A percentile compares a stretch with the other conserved stretches of the same genome.
phyloP scores from a whole-genome alignment of 140 eudicot species.

The Eryngium alpinum region DNA sequence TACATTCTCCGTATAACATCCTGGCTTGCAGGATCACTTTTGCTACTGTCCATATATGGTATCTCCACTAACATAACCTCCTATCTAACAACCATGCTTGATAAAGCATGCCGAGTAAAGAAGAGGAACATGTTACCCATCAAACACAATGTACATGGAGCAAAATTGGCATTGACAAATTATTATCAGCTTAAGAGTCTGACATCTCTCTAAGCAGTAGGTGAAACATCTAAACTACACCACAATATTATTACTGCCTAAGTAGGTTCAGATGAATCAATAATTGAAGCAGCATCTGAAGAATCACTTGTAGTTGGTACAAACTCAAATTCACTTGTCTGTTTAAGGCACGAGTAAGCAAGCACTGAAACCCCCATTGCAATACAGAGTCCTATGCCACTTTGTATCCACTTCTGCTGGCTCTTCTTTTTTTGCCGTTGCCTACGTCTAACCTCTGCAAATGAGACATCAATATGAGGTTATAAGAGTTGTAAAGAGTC shows the following conservation, averaged over 20 bases:
- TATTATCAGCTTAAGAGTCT: background rate
- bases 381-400: slow-evolving; percentile 52
- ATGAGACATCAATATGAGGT: background rate
- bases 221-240: background rate
- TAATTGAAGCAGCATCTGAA: slow-evolving; percentile 7
- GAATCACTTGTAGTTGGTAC: slow-evolving; percentile 14
- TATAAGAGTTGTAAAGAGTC: background rate
- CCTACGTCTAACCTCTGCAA: slow-evolving; percentile 66
- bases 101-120: background rate
- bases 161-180: background rate
- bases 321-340: slow-evolving; percentile 16
- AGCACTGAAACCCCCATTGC: slow-evolving; percentile 53
- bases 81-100: background rate
- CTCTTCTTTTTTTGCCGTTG: slow-evolving; percentile 46
- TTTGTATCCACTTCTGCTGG: slow-evolving; percentile 56
- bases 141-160: background rate
- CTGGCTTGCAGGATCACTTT: background rate
- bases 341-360: slow-evolving; percentile 52
- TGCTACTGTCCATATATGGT: background rate
- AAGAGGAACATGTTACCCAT: too few species aligned
- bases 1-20: too few species aligned
- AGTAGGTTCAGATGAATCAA: slow-evolving; percentile 8
- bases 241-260: background rate
- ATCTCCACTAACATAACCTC: background rate
- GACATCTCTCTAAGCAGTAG: background rate